Percentiles rank a stretch among this genome's conserved stretches.
phyloP scores from a whole-genome alignment of 345 rosid species.

The Durio zibethinus region DNA sequence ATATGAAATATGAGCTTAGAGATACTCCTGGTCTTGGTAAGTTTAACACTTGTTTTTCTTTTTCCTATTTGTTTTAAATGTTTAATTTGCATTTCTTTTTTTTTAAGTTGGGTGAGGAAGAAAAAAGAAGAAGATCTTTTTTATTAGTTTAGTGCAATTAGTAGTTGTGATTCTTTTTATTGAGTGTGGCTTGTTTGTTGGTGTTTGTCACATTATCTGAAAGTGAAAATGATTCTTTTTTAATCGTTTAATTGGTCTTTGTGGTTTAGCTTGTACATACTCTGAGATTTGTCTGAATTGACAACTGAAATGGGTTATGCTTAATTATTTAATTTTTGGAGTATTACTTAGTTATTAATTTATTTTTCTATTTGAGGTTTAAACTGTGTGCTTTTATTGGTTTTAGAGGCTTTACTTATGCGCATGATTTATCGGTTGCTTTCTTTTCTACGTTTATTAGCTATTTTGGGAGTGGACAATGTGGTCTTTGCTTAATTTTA shows the following conservation, averaged over 20 bases:
- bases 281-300: not conserved
- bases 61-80: too few species aligned
- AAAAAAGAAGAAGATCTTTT: not conserved
- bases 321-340: conserved; percentile 4
- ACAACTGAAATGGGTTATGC: not conserved
- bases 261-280: not conserved
- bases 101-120: not conserved
- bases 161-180: not conserved
- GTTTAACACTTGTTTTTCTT: conserved; percentile 8
- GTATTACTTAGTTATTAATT: not conserved
- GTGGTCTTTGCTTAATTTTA: not conserved
- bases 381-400: not conserved
- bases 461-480: not conserved
- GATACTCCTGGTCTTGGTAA: conserved; percentile 95
- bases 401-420: not conserved
- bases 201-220: not conserved
- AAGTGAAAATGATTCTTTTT: conserved; percentile 1
- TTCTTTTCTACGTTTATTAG: not conserved
- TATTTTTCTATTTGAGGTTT: not conserved
- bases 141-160: not conserved
- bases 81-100: too few species aligned
- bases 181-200: not conserved
- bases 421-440: not conserved
- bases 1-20: conserved; percentile 85
- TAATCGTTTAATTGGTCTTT: not conserved